These are phyloP conservation scores for Ascoidea tarda DNA, from an alignment of 805 yeast genomes.

Conservation along the genomic window DNA sequence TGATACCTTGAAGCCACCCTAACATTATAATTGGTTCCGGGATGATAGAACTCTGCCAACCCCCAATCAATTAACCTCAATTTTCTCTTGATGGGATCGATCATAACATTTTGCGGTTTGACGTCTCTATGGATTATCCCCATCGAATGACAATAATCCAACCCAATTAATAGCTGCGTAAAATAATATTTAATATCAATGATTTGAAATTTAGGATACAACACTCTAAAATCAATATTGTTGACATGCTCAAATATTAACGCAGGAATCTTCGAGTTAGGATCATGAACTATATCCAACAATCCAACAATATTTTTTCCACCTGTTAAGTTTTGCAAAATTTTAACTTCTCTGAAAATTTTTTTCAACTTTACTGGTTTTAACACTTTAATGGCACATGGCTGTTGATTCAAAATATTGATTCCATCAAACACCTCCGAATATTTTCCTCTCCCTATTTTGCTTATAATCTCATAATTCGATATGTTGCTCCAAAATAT, in stretches of 20 bases:
- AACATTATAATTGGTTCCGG: constrained; percentile 80
- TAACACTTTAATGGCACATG: constrained; percentile 78
- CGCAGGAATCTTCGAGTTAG: constrained; percentile 75
- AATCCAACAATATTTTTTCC: constrained; percentile 73
- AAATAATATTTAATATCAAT: constrained; percentile 73
- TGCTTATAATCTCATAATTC: constrained; percentile 73
- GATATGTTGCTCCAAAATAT: constrained; percentile 21
- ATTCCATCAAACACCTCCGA: constrained; percentile 88
- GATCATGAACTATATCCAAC: constrained; percentile 79
- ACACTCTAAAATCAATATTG: constrained; percentile 73
- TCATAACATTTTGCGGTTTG: constrained; percentile 89
- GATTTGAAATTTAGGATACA: constrained; percentile 70
- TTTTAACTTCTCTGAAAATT: constrained; percentile 81
- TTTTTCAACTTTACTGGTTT: constrained; percentile 91
- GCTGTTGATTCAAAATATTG: constrained; percentile 41
- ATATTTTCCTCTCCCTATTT: constrained; percentile 86
- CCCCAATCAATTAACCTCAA: constrained; percentile 91
- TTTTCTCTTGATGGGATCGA: constrained; percentile 51
- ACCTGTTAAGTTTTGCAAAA: constrained; percentile 67
- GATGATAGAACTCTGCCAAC: constrained; percentile 83
- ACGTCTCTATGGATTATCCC: constrained; percentile 95
- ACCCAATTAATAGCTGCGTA: constrained; percentile 66
- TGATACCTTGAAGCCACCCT: constrained; percentile 86
- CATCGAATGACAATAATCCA: constrained; percentile 83
- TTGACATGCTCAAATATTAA: constrained; percentile 74